Conservation (phyloP, 2,329 filamentous ascomycete species). For the Diaporthe amygdali region DNA sequence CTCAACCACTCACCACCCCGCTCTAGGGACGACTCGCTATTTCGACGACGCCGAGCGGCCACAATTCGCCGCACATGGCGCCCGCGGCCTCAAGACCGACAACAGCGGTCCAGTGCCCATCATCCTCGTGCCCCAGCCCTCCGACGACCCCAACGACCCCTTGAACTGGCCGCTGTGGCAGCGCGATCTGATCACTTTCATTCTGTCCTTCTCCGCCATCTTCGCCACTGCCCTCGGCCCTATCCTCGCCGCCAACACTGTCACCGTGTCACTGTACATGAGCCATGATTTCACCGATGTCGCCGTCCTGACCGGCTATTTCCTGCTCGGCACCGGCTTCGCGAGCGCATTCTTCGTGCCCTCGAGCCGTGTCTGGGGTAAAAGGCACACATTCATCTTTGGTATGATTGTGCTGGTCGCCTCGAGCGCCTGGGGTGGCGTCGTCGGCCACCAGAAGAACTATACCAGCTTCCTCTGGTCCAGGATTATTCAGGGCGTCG, state of each 20-base stretch:
- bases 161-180: slow-evolving; percentile 85
- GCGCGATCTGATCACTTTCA: slow-evolving; percentile 79
- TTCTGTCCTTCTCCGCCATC: slow-evolving; percentile 80
- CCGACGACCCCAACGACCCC: slow-evolving; percentile 89
- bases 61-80: slow-evolving; percentile 45
- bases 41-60: slow-evolving; percentile 63
- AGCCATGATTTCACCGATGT: slow-evolving; percentile 71
- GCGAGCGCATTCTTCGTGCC: slow-evolving; percentile 87
- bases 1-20: slow-evolving; percentile 4
- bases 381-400: slow-evolving; percentile 84
- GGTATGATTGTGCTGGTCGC: slow-evolving; percentile 76
- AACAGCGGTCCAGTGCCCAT: slow-evolving; percentile 69
- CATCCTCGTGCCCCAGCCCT: slow-evolving; percentile 89
- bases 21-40: slow-evolving; percentile 65
- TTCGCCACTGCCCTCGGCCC: slow-evolving; percentile 85
- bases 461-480: slow-evolving; percentile 79
- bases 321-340: slow-evolving; percentile 80
- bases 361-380: slow-evolving; percentile 88
- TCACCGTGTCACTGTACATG: slow-evolving; percentile 76
- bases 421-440: slow-evolving; percentile 80
- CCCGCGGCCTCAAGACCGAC: slow-evolving; percentile 72
- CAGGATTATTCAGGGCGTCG: slow-evolving; percentile 84
- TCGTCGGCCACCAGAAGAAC: slow-evolving; percentile 57
- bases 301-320: slow-evolving; percentile 85
- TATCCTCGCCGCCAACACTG: slow-evolving; percentile 85